Evolutionary conservation across 2,329 filamentous ascomycete genomes (phyloP).

Genomic region (Coleophoma crateriformis): DNA sequence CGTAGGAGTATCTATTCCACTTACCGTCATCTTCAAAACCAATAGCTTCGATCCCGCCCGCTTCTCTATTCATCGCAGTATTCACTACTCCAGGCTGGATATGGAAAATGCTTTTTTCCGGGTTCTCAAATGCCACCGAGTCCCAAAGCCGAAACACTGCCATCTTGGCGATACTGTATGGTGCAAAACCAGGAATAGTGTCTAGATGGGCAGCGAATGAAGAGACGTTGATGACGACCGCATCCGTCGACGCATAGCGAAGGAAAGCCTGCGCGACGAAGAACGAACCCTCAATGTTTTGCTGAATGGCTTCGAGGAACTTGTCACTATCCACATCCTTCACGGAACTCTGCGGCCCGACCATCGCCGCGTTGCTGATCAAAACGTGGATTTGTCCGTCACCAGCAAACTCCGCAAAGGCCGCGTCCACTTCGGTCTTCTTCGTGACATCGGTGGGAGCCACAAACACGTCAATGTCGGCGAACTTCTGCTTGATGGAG

Average conservation of each 20-base stretch:
- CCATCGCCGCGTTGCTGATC: slow-evolving; percentile 31
- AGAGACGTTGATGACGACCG: slow-evolving; percentile 29
- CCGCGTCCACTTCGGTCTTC: slow-evolving; percentile 24
- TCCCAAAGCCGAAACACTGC: slow-evolving; percentile 27
- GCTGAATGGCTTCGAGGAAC: slow-evolving; percentile 28
- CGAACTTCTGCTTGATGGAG: slow-evolving; percentile 27
- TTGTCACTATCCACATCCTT: slow-evolving; percentile 22
- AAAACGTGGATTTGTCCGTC: slow-evolving; percentile 32
- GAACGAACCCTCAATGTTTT: slow-evolving; percentile 29
- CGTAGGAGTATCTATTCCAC: slow-evolving; percentile 5
- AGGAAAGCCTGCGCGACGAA: slow-evolving; percentile 30
- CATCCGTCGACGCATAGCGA: slow-evolving; percentile 22
- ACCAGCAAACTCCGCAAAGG: slow-evolving; percentile 25
- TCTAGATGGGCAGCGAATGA: slow-evolving; percentile 29
- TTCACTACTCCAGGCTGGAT: slow-evolving; percentile 27
- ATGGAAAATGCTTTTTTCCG: slow-evolving; percentile 24
- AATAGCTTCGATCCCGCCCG: slow-evolving; percentile 14
- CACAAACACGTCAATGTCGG: slow-evolving; percentile 27
- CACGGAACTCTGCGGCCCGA: slow-evolving; percentile 23
- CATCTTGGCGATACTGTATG: slow-evolving; percentile 25
- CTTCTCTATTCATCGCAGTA: slow-evolving; percentile 23
- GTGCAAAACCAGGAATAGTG: slow-evolving; percentile 15
- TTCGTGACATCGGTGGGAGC: slow-evolving; percentile 28
- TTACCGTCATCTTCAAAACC: slow-evolving; percentile 25
- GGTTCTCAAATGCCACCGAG: slow-evolving; percentile 20